These are phyloP conservation scores for Diaporthe citri DNA, from an alignment of 2,329 filamentous ascomycete species.

Conservation along the genomic window DNA sequence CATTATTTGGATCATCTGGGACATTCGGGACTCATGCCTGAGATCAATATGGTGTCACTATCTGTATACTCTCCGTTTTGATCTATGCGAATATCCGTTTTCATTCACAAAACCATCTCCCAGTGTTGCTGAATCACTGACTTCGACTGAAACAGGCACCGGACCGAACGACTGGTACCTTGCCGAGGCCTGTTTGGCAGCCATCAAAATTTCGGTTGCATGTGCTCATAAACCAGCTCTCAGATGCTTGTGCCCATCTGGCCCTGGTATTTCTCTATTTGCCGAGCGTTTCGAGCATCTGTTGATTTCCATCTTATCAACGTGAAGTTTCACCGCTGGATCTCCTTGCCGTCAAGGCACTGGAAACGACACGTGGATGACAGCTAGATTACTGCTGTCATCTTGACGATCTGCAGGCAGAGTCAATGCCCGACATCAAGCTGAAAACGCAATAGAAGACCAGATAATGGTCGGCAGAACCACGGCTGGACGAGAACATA, in stretches of 20 bases:
- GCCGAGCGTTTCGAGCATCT: not conserved
- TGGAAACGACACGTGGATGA: slow-evolving; percentile 2
- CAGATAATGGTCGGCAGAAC: slow-evolving; percentile 9
- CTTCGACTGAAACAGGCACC: not conserved
- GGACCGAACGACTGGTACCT: not conserved
- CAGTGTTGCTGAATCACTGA: not conserved
- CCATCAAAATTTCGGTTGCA: not conserved
- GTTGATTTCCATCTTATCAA: slow-evolving; percentile 7
- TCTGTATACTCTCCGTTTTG: no score
- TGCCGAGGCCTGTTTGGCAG: not conserved
- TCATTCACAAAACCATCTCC: no score
- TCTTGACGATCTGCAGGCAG: not conserved
- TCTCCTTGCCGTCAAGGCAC: not conserved
- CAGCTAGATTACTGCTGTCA: not conserved
- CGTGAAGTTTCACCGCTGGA: not conserved
- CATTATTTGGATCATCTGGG: not conserved
- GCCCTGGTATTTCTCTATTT: not conserved
- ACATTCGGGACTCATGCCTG: not conserved
- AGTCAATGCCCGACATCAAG: not conserved
- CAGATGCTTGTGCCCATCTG: no score
- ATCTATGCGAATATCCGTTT: no score
- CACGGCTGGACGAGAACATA: not conserved
- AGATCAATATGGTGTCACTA: not conserved
- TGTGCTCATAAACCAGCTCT: not conserved
- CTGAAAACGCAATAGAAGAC: slow-evolving; percentile 5